phyloP scores from a whole-genome alignment of 75 land plant genomes.

The Cupressus sempervirens region DNA sequence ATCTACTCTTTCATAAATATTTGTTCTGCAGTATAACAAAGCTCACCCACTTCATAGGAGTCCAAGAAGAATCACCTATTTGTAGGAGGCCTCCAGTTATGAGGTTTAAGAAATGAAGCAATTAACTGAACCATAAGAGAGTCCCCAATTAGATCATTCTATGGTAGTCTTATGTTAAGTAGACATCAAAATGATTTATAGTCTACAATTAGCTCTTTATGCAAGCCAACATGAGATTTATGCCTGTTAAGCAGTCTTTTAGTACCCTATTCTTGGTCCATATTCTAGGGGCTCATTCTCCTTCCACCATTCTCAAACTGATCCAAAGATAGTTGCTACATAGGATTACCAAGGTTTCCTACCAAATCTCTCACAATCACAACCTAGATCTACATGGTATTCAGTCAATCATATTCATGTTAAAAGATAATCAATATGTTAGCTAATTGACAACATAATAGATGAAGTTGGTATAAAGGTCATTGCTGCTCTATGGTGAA shows the following conservation, averaged over 20 bases:
- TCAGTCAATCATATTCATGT: no score
- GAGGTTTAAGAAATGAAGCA: no score
- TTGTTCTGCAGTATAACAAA: slow-evolving; percentile 87
- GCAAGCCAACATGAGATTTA: slow-evolving; percentile 72
- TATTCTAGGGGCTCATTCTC: slow-evolving; percentile 55
- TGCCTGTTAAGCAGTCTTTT: slow-evolving; percentile 57
- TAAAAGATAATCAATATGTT: background rate
- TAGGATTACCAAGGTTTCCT: slow-evolving; percentile 74
- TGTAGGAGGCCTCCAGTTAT: no score
- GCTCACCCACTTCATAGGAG: no score
- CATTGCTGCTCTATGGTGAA: slow-evolving; percentile 83
- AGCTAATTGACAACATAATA: background rate
- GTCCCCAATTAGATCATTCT: background rate
- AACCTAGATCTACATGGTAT: no score
- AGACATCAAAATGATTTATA: background rate
- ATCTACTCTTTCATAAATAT: slow-evolving; percentile 76
- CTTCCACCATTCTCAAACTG: slow-evolving; percentile 93
- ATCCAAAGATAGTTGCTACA: slow-evolving; percentile 82
- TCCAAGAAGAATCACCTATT: no score
- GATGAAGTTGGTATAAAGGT: slow-evolving; percentile 1
- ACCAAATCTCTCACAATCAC: slow-evolving; percentile 84
- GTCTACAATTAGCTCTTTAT: slow-evolving; percentile 51
- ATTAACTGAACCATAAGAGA: slow-evolving; percentile 16
- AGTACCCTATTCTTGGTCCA: slow-evolving; percentile 47
- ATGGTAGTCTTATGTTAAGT: background rate